Evolutionary conservation across 164 flowering plant genomes (phyloP), one percentile per base, ranked within the genome.

Genomic region (Liriodendron chinense): DNA sequence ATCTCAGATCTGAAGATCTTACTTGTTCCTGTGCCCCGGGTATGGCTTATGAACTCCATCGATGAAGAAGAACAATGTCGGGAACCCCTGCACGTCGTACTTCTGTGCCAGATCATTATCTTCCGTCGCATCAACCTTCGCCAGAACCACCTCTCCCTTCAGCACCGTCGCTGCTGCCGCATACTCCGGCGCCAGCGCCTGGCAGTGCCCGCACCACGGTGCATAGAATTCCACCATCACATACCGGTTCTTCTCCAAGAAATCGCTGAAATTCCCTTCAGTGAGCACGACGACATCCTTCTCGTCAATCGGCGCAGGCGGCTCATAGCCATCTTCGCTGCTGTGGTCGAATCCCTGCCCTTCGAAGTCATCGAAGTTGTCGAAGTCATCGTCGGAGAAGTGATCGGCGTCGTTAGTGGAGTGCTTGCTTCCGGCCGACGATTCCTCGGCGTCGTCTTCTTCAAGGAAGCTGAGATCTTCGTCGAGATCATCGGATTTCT

Each of bases 191-290:
- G 97, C 90, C 68, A 95, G 78, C 1, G 89, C 80, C 84, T 93
- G 88, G 83, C 98, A 95, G 68, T 95, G 97, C 1, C 94, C 98
- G 67, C 98, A 95, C 98, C 98, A 95, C 68, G 98, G 96, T 22
- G 97, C 98, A 65, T 95, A 95, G 76, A 95, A 95, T 78, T 92
- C 98, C 63, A 93, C 97, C 98, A 95, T 87, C 65, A 92, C 92
- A 64, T 81, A 89, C 85, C 79, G 71, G 72, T 93, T 87, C 50
- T 86, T 86, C 91, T 86, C 85, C 12, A 95, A 59, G n/a, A 86
- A 78, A 1, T 84, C 87, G 65, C 82, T 92, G 83, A 95, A 93
- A 68, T 95, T 95, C 72, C 88, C 48, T 66, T 87, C 92, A 79
- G 83, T 89, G 79, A 95, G 78, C 67, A 93, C 90, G 28, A 95